Base-by-base conservation (phyloP, 768 basidiomycete species). In the Tulasnella sp. region DNA sequence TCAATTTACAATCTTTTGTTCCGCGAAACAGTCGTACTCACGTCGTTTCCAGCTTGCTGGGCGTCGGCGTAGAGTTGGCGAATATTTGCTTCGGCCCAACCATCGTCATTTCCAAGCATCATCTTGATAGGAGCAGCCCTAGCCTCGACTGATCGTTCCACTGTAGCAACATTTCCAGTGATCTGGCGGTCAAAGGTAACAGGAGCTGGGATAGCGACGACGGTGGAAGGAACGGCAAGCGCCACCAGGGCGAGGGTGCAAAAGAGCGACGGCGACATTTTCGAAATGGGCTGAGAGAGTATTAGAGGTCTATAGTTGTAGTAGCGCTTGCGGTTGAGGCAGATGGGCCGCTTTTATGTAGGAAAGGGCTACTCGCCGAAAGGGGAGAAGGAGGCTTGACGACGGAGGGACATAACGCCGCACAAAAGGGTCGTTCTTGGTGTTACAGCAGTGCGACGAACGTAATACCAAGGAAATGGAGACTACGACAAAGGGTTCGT, bases 11-110 rank as follows among this genome's bases (percentile, higher is more conserved):
- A 40, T 9, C 40, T 40, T 15, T 40, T 39, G 29, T n/a, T n/a
- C n/a, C n/a, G n/a, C n/a, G n/a, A n/a, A 14, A 2, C 70, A 29
- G 11, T 54, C n/a, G 19, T 7, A 71, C 75, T 67, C 22, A 69
- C 74, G 37, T 40, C 40, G 40, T 76, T 9, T 19, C 75, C 75
- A 4, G 15, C 36, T 5, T 14, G 19, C 19, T 76, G 22, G 5
- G 70, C 37, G 19, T 69, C 69, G 15, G 7, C 9, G 42, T 76
- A 69, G 8, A 76, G 36, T 38, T 39, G 38, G 12, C 75, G 75
- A 37, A 76, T 31, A 34, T 76, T 76, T 5, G 29, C 75, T 29
- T 76, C 75, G 25, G 40, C 64, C 75, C 75, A 76, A 4, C 75
- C 75, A 38, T 76, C 75, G 49, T 76, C 75, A 42, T 76, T 76